Conservation (phyloP, 768 basidiomycete species). For the Bullera alba region DNA sequence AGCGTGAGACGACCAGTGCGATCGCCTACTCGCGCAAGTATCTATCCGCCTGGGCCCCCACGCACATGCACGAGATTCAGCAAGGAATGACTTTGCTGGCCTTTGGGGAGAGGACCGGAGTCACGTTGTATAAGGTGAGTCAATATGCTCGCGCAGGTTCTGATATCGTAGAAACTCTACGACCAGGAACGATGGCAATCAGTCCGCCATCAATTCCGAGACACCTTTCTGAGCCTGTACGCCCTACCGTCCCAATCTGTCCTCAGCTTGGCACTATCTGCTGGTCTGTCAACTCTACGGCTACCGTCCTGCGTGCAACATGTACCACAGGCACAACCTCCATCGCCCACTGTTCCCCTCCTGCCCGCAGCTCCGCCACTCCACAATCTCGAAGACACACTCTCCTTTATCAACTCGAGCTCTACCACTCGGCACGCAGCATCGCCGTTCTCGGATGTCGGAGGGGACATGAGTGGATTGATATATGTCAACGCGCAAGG, state of each 20-base stretch:
- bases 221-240: constrained; percentile 79
- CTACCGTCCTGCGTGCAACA: constrained; percentile 66
- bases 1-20: constrained; percentile 61
- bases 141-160: neutral
- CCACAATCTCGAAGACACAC: constrained; percentile 31
- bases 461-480: no score
- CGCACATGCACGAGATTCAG: constrained; percentile 68
- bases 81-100: constrained; percentile 72
- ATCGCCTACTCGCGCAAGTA: constrained; percentile 78
- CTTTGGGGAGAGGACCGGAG: constrained; percentile 59
- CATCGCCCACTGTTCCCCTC: constrained; percentile 19
- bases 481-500: no score
- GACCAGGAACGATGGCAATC: constrained; percentile 68
- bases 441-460: constrained; percentile 17
- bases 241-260: constrained; percentile 80
- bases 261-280: constrained; percentile 78
- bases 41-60: constrained; percentile 67
- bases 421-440: constrained; percentile 35
- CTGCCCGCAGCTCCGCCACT: constrained; percentile 34
- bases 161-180: constrained; percentile 62
- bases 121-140: constrained; percentile 69
- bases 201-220: constrained; percentile 70
- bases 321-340: neutral
- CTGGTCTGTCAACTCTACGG: constrained; percentile 84
- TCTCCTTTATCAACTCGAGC: constrained; percentile 3